phyloP scores from a whole-genome alignment of 306 rosid genomes.

The Cicer cuneatum region DNA sequence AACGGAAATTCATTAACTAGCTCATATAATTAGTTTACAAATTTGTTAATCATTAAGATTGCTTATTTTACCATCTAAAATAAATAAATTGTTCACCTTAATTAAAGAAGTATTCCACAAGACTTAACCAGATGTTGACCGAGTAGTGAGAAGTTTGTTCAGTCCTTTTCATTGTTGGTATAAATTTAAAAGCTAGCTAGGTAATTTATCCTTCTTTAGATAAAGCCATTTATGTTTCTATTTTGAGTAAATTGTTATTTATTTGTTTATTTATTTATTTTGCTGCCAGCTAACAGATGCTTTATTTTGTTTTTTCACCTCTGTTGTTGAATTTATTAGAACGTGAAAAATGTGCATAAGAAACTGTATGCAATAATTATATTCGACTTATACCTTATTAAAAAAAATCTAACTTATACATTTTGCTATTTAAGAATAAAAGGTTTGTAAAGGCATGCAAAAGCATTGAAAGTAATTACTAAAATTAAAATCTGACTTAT shows the following conservation, averaged over 20 bases:
- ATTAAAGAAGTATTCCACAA: not conserved
- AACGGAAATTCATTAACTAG: too few relatives aligned
- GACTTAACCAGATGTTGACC: constrained; percentile 32
- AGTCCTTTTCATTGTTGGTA: constrained; percentile 48
- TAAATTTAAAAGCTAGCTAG: constrained; percentile 34
- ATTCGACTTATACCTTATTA: not conserved
- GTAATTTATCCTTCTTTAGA: constrained; percentile 32
- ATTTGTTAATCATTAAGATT: not conserved
- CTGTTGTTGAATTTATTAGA: constrained; percentile 27
- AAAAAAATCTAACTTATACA: not conserved
- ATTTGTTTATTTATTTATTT: not conserved
- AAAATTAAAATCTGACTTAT: constrained; percentile 4
- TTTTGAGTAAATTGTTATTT: not conserved
- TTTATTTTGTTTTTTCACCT: not conserved
- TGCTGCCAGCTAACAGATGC: constrained; percentile 18
- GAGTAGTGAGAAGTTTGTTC: not conserved
- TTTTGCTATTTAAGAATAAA: not conserved
- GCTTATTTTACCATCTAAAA: not conserved
- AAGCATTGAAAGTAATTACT: not conserved
- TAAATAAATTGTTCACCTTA: not conserved
- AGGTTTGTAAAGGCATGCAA: constrained; percentile 1
- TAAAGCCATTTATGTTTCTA: constrained; percentile 37
- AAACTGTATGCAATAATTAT: constrained; percentile 26
- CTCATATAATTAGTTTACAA: not conserved
- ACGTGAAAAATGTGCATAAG: constrained; percentile 47